Percentiles rank a stretch among this genome's conserved stretches.
phyloP scores from a whole-genome alignment of 768 basidiomycete genomes.

The button mushroom (Agaricus bisporus) region DNA sequence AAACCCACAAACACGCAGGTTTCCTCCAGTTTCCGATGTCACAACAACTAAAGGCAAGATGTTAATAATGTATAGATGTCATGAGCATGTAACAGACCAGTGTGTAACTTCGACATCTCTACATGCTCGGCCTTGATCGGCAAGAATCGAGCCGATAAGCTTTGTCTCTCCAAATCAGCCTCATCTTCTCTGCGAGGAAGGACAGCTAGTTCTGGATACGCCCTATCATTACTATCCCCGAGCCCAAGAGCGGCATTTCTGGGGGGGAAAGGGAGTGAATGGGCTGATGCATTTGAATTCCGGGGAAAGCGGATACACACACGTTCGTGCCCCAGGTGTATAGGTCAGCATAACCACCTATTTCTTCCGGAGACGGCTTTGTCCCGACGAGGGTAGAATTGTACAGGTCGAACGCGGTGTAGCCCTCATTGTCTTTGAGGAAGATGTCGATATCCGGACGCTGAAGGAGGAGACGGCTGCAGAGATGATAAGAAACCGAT shows the following conservation, averaged over 20 bases:
- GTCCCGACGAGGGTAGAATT: constrained; percentile 83
- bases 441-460: constrained; percentile 65
- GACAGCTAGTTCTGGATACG: constrained; percentile 70
- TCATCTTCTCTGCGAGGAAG: constrained; percentile 35
- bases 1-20: constrained; percentile 84
- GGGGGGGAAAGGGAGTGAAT: not conserved
- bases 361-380: constrained; percentile 34
- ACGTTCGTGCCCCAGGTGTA: constrained; percentile 87
- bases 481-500: not conserved
- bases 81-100: constrained; percentile 37
- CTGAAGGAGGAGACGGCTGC: constrained; percentile 52
- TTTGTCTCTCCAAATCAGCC: constrained; percentile 16
- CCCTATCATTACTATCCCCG: constrained; percentile 72
- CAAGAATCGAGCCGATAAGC: constrained; percentile 46
- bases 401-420: constrained; percentile 89
- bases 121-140: constrained; percentile 60
- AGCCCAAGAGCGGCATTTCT: constrained; percentile 89
- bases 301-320: constrained; percentile 24
- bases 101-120: constrained; percentile 85
- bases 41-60: constrained; percentile 41
- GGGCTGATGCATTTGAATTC: not conserved
- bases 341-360: constrained; percentile 47
- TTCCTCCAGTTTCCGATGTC: constrained; percentile 67
- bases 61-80: not conserved
- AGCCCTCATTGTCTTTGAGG: constrained; percentile 81